These are phyloP conservation scores for Pestalotiopsis sp. DNA, from an alignment of 2,329 filamentous ascomycete genomes.

Conservation along the genomic window DNA sequence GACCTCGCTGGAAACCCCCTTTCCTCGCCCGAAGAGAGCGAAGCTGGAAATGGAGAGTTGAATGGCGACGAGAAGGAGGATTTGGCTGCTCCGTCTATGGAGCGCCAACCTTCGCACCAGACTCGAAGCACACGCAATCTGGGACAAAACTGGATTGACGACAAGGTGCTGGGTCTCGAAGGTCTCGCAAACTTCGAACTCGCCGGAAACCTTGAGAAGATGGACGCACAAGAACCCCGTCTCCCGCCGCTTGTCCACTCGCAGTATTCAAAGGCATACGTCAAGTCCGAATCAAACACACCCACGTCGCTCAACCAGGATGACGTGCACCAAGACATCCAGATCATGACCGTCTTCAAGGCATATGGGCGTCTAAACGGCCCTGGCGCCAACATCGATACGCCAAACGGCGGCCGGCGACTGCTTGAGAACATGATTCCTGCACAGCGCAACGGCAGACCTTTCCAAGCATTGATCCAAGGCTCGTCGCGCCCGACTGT, in stretches of 20 bases:
- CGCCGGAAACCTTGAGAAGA: constrained; percentile 59
- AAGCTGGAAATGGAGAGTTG: constrained; percentile 53
- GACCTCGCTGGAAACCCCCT: constrained; percentile 52
- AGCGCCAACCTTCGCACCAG: constrained; percentile 65
- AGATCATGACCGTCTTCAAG: constrained; percentile 60
- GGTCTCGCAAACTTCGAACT: constrained; percentile 62
- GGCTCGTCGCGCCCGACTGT: constrained; percentile 44
- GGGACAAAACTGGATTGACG: constrained; percentile 58
- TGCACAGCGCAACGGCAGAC: constrained; percentile 46
- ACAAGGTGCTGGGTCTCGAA: constrained; percentile 62
- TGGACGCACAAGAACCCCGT: constrained; percentile 59
- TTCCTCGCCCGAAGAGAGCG: constrained; percentile 55
- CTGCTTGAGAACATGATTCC: constrained; percentile 58
- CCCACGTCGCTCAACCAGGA: constrained; percentile 53
- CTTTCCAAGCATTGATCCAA: constrained; percentile 50
- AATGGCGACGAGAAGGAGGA: constrained; percentile 52
- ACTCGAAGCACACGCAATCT: constrained; percentile 62
- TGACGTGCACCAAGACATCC: constrained; percentile 57
- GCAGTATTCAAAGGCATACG: constrained; percentile 62
- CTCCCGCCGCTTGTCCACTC: constrained; percentile 59
- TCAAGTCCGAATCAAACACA: constrained; percentile 58
- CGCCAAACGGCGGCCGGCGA: constrained; percentile 54
- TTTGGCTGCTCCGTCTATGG: constrained; percentile 59
- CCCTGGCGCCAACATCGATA: constrained; percentile 58
- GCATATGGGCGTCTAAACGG: constrained; percentile 58